Conservation (phyloP, 805 yeast genomes). For the Cyberlindnera samutprakarnensis region DNA sequence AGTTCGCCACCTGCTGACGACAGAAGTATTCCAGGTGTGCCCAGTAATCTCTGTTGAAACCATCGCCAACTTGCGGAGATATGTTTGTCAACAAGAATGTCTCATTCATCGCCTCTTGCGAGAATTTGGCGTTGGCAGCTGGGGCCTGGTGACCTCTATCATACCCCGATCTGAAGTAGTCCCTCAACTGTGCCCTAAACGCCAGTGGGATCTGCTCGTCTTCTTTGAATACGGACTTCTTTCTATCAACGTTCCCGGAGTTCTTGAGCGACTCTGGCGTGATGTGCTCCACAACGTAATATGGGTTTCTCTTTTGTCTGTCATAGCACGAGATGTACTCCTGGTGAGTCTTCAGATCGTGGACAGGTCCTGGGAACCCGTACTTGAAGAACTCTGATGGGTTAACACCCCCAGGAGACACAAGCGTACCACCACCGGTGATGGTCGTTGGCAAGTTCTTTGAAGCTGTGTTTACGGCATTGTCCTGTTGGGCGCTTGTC, state of each 20-base stretch:
- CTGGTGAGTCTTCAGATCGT: constrained; percentile 64
- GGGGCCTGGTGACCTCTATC: constrained; percentile 98
- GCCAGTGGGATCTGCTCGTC: constrained; percentile 72
- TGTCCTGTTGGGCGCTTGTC: too few relatives aligned
- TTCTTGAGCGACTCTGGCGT: constrained; percentile 60
- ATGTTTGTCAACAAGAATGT: constrained; percentile 87
- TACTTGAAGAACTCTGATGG: constrained; percentile 83
- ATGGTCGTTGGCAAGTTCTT: constrained; percentile 1
- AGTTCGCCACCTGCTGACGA: constrained; percentile 65
- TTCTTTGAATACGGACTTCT: constrained; percentile 77
- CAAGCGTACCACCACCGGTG: constrained; percentile 5
- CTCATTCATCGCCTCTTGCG: constrained; percentile 90
- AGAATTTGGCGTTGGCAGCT: constrained; percentile 92
- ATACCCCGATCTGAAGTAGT: constrained; percentile 91
- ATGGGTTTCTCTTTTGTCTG: constrained; percentile 77
- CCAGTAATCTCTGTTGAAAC: constrained; percentile 97
- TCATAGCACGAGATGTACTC: constrained; percentile 87
- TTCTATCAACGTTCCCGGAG: constrained; percentile 57
- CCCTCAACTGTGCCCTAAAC: constrained; percentile 72
- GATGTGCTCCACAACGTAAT: constrained; percentile 81
- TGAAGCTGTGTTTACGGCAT: too few relatives aligned
- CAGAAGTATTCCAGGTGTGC: constrained; percentile 91
- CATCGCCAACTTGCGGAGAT: constrained; percentile 96
- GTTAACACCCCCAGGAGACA: constrained; percentile 30
- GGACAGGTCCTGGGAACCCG: constrained; percentile 94